Evolutionary conservation across 2,329 filamentous ascomycete species (phyloP).

Genomic region (Fusarium devonianum): DNA sequence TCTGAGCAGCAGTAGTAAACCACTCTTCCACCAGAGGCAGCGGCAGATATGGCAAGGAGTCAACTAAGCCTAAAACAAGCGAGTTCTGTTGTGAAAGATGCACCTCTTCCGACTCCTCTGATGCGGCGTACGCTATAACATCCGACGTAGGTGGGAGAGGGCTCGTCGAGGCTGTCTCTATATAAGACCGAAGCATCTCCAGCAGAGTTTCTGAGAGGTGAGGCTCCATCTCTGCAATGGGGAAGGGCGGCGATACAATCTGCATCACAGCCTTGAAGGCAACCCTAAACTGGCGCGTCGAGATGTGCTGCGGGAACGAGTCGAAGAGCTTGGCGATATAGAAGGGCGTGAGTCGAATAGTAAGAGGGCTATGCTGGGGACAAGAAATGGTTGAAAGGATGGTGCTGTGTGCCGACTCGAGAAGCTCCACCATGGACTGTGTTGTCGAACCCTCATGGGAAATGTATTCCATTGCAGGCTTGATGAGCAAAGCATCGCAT

Average conservation of each 20-base stretch:
- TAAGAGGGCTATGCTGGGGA: constrained; percentile 76
- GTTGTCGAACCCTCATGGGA: constrained; percentile 53
- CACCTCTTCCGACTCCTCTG: constrained; percentile 39
- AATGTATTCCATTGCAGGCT: constrained; percentile 78
- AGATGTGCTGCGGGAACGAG: constrained; percentile 80
- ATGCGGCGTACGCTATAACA: constrained; percentile 45
- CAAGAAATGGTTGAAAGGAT: constrained; percentile 81
- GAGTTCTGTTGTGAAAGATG: constrained; percentile 79
- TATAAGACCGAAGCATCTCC: constrained; percentile 74
- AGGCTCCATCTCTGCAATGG: constrained; percentile 75
- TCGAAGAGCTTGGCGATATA: constrained; percentile 84
- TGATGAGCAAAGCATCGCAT: constrained; percentile 76
- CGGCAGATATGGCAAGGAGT: constrained; percentile 77
- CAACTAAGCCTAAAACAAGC: constrained; percentile 77
- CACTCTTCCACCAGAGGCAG: constrained; percentile 78
- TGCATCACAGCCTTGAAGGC: constrained; percentile 87
- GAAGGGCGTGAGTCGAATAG: constrained; percentile 76
- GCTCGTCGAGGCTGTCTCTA: constrained; percentile 58
- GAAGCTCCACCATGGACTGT: constrained; percentile 65
- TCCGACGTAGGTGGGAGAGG: constrained; percentile 52
- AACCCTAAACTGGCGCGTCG: constrained; percentile 84
- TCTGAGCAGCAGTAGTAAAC: constrained; percentile 74
- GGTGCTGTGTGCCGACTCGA: constrained; percentile 86
- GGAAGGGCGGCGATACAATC: constrained; percentile 80
- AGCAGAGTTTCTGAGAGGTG: constrained; percentile 81